Evolutionary conservation across 192 early-diverging fungal genomes (phyloP).

Genomic region (Gorgonomyces haynaldii): DNA sequence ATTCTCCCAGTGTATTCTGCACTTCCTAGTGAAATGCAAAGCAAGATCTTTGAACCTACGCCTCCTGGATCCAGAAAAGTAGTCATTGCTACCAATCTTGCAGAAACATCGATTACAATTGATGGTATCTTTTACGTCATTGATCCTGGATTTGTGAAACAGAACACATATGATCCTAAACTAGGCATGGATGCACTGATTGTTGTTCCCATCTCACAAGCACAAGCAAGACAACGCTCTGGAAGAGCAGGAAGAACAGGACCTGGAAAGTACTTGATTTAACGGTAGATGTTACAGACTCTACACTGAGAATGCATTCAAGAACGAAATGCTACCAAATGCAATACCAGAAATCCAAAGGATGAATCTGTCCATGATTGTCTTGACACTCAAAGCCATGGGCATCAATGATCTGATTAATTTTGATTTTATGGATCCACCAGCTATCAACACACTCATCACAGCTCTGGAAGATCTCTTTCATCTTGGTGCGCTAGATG

Average conservation of each 20-base stretch:
- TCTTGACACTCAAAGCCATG: constrained; percentile 85
- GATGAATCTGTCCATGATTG: constrained; percentile 83
- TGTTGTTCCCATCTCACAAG: constrained; percentile 88
- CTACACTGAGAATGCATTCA: constrained; percentile 83
- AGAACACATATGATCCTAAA: constrained; percentile 89
- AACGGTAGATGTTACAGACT: constrained; percentile 66
- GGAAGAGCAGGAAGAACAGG: constrained; percentile 94
- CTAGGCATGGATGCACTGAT: constrained; percentile 94
- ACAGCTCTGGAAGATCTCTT: constrained; percentile 85
- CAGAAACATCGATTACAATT: constrained; percentile 91
- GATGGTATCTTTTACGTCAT: constrained; percentile 96
- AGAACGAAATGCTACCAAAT: constrained; percentile 89
- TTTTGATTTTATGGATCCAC: constrained; percentile 99
- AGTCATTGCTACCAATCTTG: constrained; percentile 97
- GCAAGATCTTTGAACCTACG: constrained; percentile 93
- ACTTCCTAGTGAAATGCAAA: constrained; percentile 90
- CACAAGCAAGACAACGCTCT: constrained; percentile 85
- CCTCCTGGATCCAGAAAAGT: constrained; percentile 89
- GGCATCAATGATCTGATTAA: constrained; percentile 94
- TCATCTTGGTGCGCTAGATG: constrained; percentile 83
- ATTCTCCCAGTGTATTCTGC: constrained; percentile 95
- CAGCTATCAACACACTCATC: constrained; percentile 82
- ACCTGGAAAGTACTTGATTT: constrained; percentile 60
- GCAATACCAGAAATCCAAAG: constrained; percentile 94
- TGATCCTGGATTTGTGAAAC: constrained; percentile 96